These are phyloP conservation scores for Pseudoperonospora humuli DNA, from an alignment of 352 stramenopile species.

Conservation along the genomic window DNA sequence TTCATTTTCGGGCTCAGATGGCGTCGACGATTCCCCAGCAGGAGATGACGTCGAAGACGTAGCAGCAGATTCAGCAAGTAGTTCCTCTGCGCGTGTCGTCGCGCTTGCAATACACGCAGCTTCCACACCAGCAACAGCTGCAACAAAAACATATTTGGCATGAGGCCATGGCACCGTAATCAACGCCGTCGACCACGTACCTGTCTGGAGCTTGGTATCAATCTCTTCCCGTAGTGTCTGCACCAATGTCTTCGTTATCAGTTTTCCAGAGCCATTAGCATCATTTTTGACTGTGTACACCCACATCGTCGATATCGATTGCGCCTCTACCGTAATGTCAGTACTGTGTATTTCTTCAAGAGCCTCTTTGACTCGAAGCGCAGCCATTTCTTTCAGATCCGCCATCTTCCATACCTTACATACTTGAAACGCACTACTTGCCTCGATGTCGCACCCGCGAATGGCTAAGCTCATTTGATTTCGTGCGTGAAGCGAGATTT, in stretches of 20 bases:
- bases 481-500: too few species aligned
- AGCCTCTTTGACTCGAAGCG: too few species aligned
- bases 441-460: too few species aligned
- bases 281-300: too few species aligned
- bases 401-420: too few species aligned
- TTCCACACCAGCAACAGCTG: constrained; percentile 14
- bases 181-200: constrained; percentile 9
- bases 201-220: constrained; percentile 43
- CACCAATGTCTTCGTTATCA: constrained; percentile 63
- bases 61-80: constrained; percentile 8
- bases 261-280: too few species aligned
- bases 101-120: constrained; percentile 10
- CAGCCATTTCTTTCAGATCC: too few species aligned
- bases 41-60: constrained; percentile 7
- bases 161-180: background rate
- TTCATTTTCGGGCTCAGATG: constrained; percentile 2
- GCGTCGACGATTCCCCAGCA: constrained; percentile 13
- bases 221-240: constrained; percentile 69
- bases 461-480: too few species aligned
- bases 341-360: too few species aligned
- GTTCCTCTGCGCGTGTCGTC: constrained; percentile 6
- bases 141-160: background rate
- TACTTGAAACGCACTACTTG: too few species aligned
- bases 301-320: too few species aligned
- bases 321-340: too few species aligned